Percentiles rank a stretch among this genome's conserved stretches.
These are phyloP conservation scores for Fusarium sacchari DNA, from an alignment of 2,329 filamentous ascomycete genomes.

Conservation along the genomic window DNA sequence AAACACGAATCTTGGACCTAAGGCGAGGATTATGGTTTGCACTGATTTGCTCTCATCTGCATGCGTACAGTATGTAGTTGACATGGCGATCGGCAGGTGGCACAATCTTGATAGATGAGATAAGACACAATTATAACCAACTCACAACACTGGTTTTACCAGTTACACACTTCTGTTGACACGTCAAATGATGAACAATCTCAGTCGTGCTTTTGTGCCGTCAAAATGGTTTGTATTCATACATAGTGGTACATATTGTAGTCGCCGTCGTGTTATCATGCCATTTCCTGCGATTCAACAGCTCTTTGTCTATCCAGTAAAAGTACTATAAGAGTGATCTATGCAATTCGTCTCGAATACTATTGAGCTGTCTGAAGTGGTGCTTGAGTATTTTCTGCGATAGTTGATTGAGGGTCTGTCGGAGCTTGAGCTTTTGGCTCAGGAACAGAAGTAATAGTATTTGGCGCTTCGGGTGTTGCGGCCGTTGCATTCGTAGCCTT, in stretches of 20 bases:
- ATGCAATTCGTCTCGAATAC: neutral
- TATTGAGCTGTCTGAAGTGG: neutral
- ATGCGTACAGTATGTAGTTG: neutral
- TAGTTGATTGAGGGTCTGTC: neutral
- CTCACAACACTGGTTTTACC: neutral
- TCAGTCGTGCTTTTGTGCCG: neutral
- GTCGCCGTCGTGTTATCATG: neutral
- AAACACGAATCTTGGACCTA: slow-evolving; percentile 13
- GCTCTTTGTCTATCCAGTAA: neutral
- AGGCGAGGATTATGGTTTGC: neutral
- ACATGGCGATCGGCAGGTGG: neutral
- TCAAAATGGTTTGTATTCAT: neutral
- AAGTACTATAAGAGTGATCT: neutral
- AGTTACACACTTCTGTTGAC: neutral
- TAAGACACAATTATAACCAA: slow-evolving; percentile 8
- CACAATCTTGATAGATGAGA: slow-evolving; percentile 28
- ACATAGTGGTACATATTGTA: neutral
- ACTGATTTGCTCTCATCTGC: slow-evolving; percentile 6
- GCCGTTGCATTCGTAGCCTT: slow-evolving; percentile 3
- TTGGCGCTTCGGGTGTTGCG: slow-evolving; percentile 1
- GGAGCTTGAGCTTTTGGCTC: neutral
- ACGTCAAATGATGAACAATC: neutral
- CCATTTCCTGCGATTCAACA: neutral
- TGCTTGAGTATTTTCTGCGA: neutral
- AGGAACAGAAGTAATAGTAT: neutral